Percentiles rank a stretch among this genome's conserved stretches.
Evolutionary conservation across 2,329 filamentous ascomycete species (phyloP).

Genomic region (Escovopsis sp.): DNA sequence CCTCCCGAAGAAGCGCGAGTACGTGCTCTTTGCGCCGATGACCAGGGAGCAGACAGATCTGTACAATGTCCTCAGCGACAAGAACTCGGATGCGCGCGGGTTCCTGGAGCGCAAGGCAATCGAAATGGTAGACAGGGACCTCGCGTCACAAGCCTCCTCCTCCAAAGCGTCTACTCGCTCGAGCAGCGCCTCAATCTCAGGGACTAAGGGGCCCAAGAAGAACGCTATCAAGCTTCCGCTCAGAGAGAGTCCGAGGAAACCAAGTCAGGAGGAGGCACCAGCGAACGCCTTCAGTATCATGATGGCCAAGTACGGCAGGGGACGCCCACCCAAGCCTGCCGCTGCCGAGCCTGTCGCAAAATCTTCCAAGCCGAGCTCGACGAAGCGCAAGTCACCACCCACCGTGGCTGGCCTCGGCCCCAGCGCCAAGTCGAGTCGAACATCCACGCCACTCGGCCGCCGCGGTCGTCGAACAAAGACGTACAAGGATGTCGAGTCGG

Average conservation of each 20-base stretch:
- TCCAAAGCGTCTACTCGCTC: slow-evolving; percentile 24
- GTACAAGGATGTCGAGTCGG: slow-evolving; percentile 41
- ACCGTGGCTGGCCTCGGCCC: slow-evolving; percentile 19
- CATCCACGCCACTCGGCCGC: slow-evolving; percentile 53
- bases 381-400: slow-evolving; percentile 19
- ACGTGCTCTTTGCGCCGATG: slow-evolving; percentile 85
- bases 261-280: slow-evolving; percentile 11
- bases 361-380: slow-evolving; percentile 8
- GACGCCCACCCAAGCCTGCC: slow-evolving; percentile 10
- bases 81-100: slow-evolving; percentile 44
- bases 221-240: slow-evolving; percentile 18
- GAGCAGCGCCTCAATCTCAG: slow-evolving; percentile 13
- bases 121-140: slow-evolving; percentile 36
- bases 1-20: slow-evolving; percentile 92
- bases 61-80: slow-evolving; percentile 52
- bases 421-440: slow-evolving; percentile 58
- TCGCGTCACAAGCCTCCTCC: slow-evolving; percentile 6
- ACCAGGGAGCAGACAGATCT: slow-evolving; percentile 82
- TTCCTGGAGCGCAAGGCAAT: slow-evolving; percentile 71
- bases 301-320: slow-evolving; percentile 29
- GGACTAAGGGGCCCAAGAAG: slow-evolving; percentile 5
- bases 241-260: slow-evolving; percentile 20
- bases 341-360: slow-evolving; percentile 10
- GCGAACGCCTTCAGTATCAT: slow-evolving; percentile 37
- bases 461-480: slow-evolving; percentile 33